Conservation (phyloP, 2,329 filamentous ascomycete genomes). For the Talaromyces sp. region DNA sequence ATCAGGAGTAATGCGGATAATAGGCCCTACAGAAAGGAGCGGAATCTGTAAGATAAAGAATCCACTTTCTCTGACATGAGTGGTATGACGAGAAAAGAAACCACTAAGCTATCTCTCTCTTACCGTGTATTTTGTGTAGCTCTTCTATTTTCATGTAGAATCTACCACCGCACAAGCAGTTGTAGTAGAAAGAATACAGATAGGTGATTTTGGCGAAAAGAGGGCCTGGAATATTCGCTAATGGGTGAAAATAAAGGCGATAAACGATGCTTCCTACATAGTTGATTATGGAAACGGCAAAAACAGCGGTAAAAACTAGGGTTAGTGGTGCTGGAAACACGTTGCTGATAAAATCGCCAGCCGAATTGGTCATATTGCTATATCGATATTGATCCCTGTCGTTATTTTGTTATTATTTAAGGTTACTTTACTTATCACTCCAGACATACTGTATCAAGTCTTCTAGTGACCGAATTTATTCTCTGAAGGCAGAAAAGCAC, state of each 20-base stretch:
- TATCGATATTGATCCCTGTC: neutral
- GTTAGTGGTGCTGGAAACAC: neutral
- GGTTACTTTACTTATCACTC: neutral
- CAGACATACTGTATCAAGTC: too few species aligned
- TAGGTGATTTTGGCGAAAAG: constrained; percentile 18
- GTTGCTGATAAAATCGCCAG: neutral
- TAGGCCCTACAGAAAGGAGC: constrained; percentile 17
- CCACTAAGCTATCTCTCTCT: neutral
- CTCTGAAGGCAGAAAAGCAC: too few species aligned
- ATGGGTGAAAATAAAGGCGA: constrained; percentile 25
- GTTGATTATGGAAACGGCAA: constrained; percentile 29
- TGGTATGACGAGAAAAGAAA: neutral
- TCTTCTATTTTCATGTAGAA: constrained; percentile 22
- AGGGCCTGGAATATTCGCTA: constrained; percentile 24
- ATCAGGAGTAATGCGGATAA: constrained; percentile 25
- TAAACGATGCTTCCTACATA: constrained; percentile 15
- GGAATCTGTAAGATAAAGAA: neutral
- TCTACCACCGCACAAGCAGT: constrained; percentile 16
- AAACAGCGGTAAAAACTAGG: neutral
- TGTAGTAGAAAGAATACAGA: constrained; percentile 24
- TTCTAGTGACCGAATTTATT: too few species aligned
- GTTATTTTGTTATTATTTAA: neutral
- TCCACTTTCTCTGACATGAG: neutral
- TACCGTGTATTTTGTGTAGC: constrained; percentile 25
- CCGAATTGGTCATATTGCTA: neutral